Evolutionary conservation across 768 basidiomycete genomes (phyloP), one percentile per base, ranked within the genome.

Genomic region (Tulasnella sp.): DNA sequence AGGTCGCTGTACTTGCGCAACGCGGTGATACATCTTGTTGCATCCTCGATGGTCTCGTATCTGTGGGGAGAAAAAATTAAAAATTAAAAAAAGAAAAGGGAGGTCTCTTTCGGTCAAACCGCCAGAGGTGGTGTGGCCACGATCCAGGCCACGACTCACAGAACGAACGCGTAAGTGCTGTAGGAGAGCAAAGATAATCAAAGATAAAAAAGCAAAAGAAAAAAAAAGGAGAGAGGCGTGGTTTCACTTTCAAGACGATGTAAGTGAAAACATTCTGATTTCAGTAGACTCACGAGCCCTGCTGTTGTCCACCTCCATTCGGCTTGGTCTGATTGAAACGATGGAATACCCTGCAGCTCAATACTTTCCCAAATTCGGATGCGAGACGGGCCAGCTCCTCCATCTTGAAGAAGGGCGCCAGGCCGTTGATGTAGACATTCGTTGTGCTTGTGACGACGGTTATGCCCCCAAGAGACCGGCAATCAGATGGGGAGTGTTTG

Each of bases 351-450:
- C 87, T 72, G 15, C 90, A 89, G 61, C 87, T 90, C 65, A 81
- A 71, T 10, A 92, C 80, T 22, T 73, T 74, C 2, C 88, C 88
- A 64, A 81, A 92, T n/a, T 80, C 83, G 22, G 75, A 71, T 31
- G 84, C 77, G 55, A 92, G 80, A 27, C 79, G 79, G 64, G 82
- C 82, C 43, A 92, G 74, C 62, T 87, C 79, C 61, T 87, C 87
- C 66, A 90, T 88, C 0, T 86, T 82, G 65, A 80, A 90, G 70
- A 88, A 81, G 3, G 87, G 84, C 2, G 87, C 87, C 15, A 92
- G 77, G 11, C 88, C 88, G 66, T 91, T 91, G 72, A 91, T 89
- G 68, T 91, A 91, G 0, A 91, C 84, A 65, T 91, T 91, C 0
- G 88, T 85, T 0, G 85, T 81, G 22, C 64, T 68, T 38, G 15